Evolutionary conservation across 1,139 yeast species (phyloP), one percentile per base, ranked within the genome.

Genomic region (Williopsis jadinii): DNA sequence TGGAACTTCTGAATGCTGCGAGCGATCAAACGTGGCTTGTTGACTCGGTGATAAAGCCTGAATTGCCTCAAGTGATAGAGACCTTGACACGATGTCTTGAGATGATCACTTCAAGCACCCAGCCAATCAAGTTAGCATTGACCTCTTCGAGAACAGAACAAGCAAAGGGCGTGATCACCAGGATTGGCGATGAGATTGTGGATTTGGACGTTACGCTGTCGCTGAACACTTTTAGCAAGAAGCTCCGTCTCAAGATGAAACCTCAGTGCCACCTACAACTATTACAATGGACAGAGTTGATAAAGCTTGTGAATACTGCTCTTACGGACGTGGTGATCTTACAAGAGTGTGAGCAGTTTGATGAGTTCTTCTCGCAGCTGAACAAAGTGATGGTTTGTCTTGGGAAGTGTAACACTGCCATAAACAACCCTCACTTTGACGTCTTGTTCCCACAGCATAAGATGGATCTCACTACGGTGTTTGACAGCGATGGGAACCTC

Each of bases 21-120:
- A 32, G 15, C 8, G 54, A 64, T 38, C 58, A 54, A 28, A 42
- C 40, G 32, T 66, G 70, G 70, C 50, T 65, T 27, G 56, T 66
- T 11, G 51, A 57, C 11, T 59, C 58, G 27, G 55, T 65, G 11
- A 59, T 65, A 29, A 60, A 58, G 40, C 68, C 69, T 1, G 65
- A 63, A 36, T 42, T 66, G 28, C 68, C 67, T 31, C 56, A 54
- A 35, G 52, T 66, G 2, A 50, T 61, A 5, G 70, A 64, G 30
- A 59, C 64, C n/a, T 55, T 66, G 4, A 54, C 52, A 31, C 50
- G 54, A 29, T 64, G 69, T 41, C 38, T 64, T 3, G 62, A 57
- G 12, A 47, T 60, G 43, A 44, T 65, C 12, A 55, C 58, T 4
- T 54, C 61, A 27, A 53, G 54, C 11, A 53, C 55, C 11, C 41